Evolutionary conservation across 2,329 filamentous ascomycete genomes (phyloP), one percentile per base, ranked within the genome.

Genomic region (Fusarium sp.): DNA sequence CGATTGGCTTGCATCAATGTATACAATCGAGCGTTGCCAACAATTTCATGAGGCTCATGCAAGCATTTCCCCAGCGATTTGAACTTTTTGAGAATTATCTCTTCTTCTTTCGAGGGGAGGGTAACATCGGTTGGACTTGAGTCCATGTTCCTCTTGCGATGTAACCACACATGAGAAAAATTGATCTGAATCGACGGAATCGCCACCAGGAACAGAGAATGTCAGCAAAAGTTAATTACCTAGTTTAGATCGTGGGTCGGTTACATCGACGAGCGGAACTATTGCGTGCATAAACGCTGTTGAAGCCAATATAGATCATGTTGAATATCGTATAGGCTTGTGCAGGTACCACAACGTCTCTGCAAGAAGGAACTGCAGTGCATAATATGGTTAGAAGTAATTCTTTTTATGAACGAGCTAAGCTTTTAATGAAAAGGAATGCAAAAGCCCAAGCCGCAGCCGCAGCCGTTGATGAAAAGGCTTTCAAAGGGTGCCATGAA

Each of bases 161-260:
- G 67, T 65, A 70, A 70, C 67, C 67, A 60, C 54, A 46, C 62
- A 30, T 11, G 18, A 23, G 42, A 47, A 30, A 66, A 55, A 38
- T 33, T 36, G 52, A 60, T 23, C 23, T 23, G 4, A 23, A 23
- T 23, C 34, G 8, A 40, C 58, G 52, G 45, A 38, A 66, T 70
- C 36, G 66, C 67, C 54, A 67, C 67, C 57, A 65, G 63, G 67
- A 71, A 70, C 54, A 55, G 50, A 70, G 23, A 54, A 50, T 42
- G 52, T 52, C 44, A 38, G 47, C 23, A 23, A 44, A 55, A 23
- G 23, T 41, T 42, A 46, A 28, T 30, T 30, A 6, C 8, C 10
- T 30, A 9, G 10, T 11, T 11, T 30, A 30, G 30, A 30, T 30
- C 30, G 30, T 30, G 10, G 8, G 3, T 30, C 10, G 10, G 30